Evolutionary conservation across 371 early-diverging fungal species (phyloP), one percentile per base, ranked within the genome.

Genomic region (Zychaea mexicana): DNA sequence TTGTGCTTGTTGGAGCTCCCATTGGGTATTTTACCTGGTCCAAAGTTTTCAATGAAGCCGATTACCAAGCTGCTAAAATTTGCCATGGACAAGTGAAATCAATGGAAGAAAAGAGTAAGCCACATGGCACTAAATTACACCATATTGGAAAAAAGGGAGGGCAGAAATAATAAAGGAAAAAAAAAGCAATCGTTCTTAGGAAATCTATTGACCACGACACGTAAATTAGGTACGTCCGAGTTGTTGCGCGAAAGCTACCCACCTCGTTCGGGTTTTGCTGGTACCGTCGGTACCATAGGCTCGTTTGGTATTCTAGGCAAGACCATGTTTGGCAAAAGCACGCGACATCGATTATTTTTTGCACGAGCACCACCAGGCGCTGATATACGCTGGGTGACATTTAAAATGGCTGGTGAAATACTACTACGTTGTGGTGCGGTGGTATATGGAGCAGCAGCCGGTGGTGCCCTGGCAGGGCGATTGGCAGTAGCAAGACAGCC

Each of bases 11-110:
- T 52, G 76, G 79, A 21, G 58, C 69, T 1, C 76, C 79, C 45
- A 68, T 78, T 47, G 79, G 79, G 15, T 75, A 75, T 53, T 71
- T 78, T 36, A 75, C 79, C 1, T 78, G 73, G 76, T 53, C 70
- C 7, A 66, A 36, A 6, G 76, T 73, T 4, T 75, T 68, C 52
- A 67, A 78, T 42, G 52, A 56, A 0, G 79, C 69, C 4, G 73
- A 78, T 54, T 57, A 61, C 15, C 57, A 66, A 62, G 53, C 56
- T 5, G 53, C 62, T 38, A 66, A 66, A 19, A 46, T 60, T 13
- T 60, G 52, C 22, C 60, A 61, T 2, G 61, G 61, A 17, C n/a
- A 19, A 6, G n/a, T 56, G 19, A 56, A 13, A 6, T 19, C 32
- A 31, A n/a, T 19, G 7, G 24, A 56, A 56, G 36, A 58, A 31